A percentile compares a stretch with the other conserved stretches of the same genome.
phyloP scores from a whole-genome alignment of 208 protist genomes.

The Herpetomonas samuelpessoai region DNA sequence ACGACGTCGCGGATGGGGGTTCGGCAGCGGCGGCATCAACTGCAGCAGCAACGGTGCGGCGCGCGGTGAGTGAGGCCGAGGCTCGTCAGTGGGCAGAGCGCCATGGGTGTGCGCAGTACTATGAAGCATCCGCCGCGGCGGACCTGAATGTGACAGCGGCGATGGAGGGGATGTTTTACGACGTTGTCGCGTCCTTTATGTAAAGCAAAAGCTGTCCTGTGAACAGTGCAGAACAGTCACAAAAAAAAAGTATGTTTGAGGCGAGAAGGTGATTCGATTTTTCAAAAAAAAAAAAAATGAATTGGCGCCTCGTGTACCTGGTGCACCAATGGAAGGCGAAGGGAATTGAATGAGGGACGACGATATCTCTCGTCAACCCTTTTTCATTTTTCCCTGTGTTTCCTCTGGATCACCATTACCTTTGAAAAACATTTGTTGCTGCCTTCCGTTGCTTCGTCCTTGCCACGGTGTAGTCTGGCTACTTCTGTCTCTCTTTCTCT shows the following conservation, averaged over 20 bases:
- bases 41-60: slow-evolving; percentile 11
- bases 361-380: too few relatives aligned
- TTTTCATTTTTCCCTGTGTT: too few relatives aligned
- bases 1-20: slow-evolving; percentile 25
- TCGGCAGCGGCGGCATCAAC: slow-evolving; percentile 7
- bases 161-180: slow-evolving; percentile 61
- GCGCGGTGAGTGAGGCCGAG: slow-evolving; percentile 51
- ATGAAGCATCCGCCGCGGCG: slow-evolving; percentile 68
- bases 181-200: slow-evolving; percentile 58
- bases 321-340: too few relatives aligned
- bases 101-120: slow-evolving; percentile 63
- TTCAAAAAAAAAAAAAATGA: too few relatives aligned
- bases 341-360: too few relatives aligned
- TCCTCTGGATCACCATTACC: too few relatives aligned
- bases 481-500: too few relatives aligned
- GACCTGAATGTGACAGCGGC: slow-evolving; percentile 39
- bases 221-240: slow-evolving; percentile 6
- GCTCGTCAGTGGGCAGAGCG: slow-evolving; percentile 56
- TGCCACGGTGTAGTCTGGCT: too few relatives aligned
- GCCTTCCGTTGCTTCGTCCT: too few relatives aligned
- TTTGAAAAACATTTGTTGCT: too few relatives aligned
- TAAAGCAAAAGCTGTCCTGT: slow-evolving; percentile 11
- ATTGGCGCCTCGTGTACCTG: too few relatives aligned
- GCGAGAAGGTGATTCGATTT: slow-evolving; percentile 13
- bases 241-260: too few relatives aligned